Evolutionary conservation across 495 filamentous ascomycete genomes (phyloP).

Genomic region (Penicillium canariense): DNA sequence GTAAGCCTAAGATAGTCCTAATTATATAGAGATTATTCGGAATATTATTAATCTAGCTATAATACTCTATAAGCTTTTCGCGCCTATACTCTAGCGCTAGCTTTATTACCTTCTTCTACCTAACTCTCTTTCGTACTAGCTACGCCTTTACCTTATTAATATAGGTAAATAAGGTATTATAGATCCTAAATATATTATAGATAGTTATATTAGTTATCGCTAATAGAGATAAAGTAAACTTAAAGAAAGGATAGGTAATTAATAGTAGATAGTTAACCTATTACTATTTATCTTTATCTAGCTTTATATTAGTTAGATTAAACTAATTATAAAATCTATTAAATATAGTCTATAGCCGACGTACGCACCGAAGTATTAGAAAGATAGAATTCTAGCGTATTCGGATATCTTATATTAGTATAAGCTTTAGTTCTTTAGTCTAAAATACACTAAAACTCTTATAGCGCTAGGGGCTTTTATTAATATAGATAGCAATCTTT

Average conservation of each 20-base stretch:
- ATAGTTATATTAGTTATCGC: slow-evolving; percentile 17
- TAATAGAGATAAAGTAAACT: slow-evolving; percentile 9
- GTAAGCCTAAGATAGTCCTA: slow-evolving; percentile 17
- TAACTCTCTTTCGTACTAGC: slow-evolving; percentile 3
- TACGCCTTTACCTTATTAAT: slow-evolving; percentile 1
- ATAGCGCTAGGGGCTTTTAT: no score
- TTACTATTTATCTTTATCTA: slow-evolving; percentile 14
- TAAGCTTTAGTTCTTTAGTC: slow-evolving; percentile 11
- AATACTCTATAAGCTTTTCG: slow-evolving; percentile 19
- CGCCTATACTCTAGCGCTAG: background rate
- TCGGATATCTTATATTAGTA: slow-evolving; percentile 22
- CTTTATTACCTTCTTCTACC: slow-evolving; percentile 17
- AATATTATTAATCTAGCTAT: slow-evolving; percentile 11
- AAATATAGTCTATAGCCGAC: slow-evolving; percentile 11
- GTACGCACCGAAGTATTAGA: slow-evolving; percentile 18
- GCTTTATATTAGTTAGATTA: background rate
- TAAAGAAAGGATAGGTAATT: slow-evolving; percentile 15
- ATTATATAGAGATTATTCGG: slow-evolving; percentile 16
- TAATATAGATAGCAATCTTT: no score
- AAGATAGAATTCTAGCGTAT: slow-evolving; percentile 1
- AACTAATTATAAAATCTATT: slow-evolving; percentile 1
- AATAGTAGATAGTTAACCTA: slow-evolving; percentile 24
- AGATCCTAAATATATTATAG: slow-evolving; percentile 17
- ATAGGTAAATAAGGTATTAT: slow-evolving; percentile 16
- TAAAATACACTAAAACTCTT: no score